Percentiles rank a stretch among this genome's conserved stretches.
Conservation (phyloP, 805 yeast genomes). For the Metschnikowia koreensis region DNA sequence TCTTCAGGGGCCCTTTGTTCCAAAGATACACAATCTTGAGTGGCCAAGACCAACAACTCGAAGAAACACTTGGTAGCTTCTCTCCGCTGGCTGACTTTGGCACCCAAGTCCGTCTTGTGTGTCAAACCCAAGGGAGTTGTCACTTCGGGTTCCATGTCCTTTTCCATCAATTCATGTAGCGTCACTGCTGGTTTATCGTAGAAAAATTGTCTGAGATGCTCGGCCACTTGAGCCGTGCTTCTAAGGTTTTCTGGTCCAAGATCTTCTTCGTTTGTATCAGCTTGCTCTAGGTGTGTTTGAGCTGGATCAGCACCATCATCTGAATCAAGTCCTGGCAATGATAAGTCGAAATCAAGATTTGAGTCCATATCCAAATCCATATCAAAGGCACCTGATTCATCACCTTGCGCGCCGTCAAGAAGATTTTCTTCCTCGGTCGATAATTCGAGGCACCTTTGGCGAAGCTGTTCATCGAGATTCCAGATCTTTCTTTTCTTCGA, state of each 20-base stretch:
- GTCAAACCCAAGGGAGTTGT: constrained; percentile 23
- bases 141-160: constrained; percentile 25
- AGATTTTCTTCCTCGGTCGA: constrained; percentile 22
- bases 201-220: constrained; percentile 38
- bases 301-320: constrained; percentile 18
- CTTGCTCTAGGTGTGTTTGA: constrained; percentile 8
- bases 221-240: constrained; percentile 55
- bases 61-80: constrained; percentile 76
- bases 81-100: constrained; percentile 40
- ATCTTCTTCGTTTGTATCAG: constrained; percentile 1
- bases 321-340: constrained; percentile 26
- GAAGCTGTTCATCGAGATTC: constrained; percentile 31
- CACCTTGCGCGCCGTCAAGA: constrained; percentile 1
- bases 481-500: constrained; percentile 31
- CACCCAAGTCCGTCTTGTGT: constrained; percentile 10
- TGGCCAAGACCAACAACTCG: constrained; percentile 78
- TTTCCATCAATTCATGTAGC: constrained; percentile 40
- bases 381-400: constrained; percentile 8
- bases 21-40: constrained; percentile 65
- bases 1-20: constrained; percentile 46
- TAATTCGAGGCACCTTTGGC: constrained; percentile 28
- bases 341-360: constrained; percentile 26
- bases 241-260: constrained; percentile 34
- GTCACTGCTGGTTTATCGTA: constrained; percentile 22
- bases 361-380: constrained; percentile 17